A percentile compares a stretch with the other conserved stretches of the same genome.
Conservation (phyloP, 2,329 filamentous ascomycete genomes). For the Phoma sp. region DNA sequence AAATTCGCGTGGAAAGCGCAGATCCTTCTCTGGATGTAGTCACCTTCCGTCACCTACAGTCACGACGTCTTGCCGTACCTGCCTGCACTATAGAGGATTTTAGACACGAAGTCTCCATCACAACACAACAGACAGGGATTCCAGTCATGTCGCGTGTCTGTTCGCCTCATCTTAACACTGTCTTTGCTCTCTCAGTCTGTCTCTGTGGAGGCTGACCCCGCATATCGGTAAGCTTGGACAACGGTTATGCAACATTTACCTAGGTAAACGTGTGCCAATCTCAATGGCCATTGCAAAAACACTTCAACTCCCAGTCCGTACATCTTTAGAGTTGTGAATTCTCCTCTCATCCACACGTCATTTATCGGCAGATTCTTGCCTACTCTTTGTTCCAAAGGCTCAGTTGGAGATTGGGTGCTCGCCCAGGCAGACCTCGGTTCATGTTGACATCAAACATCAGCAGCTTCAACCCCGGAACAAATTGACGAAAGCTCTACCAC, state of each 20-base stretch:
- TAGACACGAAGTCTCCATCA: neutral
- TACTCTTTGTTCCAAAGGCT: neutral
- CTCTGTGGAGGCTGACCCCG: constrained; percentile 23
- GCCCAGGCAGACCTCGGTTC: constrained; percentile 3
- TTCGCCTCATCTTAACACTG: constrained; percentile 2
- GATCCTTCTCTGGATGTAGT: neutral
- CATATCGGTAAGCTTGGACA: constrained; percentile 19
- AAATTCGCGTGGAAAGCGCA: too few species aligned
- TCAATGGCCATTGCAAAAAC: neutral
- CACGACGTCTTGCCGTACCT: neutral
- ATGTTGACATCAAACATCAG: neutral
- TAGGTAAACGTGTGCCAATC: neutral
- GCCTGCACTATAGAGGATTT: neutral
- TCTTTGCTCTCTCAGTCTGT: neutral
- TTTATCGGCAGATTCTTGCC: neutral
- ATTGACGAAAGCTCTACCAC: neutral
- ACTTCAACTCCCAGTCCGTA: neutral
- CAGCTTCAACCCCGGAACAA: neutral
- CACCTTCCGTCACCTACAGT: neutral
- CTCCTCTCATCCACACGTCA: neutral
- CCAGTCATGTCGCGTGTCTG: too few species aligned
- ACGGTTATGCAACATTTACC: neutral
- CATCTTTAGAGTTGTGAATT: too few species aligned
- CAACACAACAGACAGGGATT: neutral
- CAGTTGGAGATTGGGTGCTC: neutral